Conservation (phyloP, 345 rosid genomes). For the Eucalyptus paniculata region DNA sequence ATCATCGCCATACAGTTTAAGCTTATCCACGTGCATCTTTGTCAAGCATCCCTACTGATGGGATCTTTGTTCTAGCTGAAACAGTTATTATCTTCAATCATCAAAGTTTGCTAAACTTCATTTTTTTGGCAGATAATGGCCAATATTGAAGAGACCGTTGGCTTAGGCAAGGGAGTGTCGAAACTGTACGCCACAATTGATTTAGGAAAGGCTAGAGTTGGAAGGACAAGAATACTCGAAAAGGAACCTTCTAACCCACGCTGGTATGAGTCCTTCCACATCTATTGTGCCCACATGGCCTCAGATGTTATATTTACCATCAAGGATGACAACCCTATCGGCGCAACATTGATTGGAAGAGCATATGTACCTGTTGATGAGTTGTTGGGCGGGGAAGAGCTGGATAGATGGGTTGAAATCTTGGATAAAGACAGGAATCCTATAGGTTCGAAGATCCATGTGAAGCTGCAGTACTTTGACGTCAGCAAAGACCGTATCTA, state of each 20-base stretch:
- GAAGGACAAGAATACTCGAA: constrained; percentile 65
- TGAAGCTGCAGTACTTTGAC: constrained; percentile 76
- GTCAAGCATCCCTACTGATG: background rate
- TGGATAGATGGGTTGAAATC: constrained; percentile 84
- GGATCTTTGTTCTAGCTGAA: background rate
- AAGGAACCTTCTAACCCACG: constrained; percentile 50
- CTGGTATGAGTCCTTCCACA: constrained; percentile 90
- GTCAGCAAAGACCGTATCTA: constrained; percentile 60
- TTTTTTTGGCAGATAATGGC: constrained; percentile 41
- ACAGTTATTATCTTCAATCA: no score
- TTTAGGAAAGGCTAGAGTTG: constrained; percentile 88
- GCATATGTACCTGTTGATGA: constrained; percentile 75
- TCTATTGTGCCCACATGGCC: constrained; percentile 88
- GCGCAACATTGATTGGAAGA: constrained; percentile 87
- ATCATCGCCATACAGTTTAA: background rate
- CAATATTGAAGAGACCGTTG: constrained; percentile 68
- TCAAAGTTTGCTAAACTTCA: background rate
- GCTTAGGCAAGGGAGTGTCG: constrained; percentile 70
- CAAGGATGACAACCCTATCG: constrained; percentile 83
- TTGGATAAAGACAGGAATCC: constrained; percentile 61
- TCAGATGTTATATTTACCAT: constrained; percentile 74
- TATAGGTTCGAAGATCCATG: constrained; percentile 72
- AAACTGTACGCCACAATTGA: constrained; percentile 80
- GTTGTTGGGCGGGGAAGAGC: constrained; percentile 59
- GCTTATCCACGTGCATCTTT: background rate